These are phyloP conservation scores for Dorcoceras hygrometricum DNA, from an alignment of 257 asterid genomes.

Conservation along the genomic window DNA sequence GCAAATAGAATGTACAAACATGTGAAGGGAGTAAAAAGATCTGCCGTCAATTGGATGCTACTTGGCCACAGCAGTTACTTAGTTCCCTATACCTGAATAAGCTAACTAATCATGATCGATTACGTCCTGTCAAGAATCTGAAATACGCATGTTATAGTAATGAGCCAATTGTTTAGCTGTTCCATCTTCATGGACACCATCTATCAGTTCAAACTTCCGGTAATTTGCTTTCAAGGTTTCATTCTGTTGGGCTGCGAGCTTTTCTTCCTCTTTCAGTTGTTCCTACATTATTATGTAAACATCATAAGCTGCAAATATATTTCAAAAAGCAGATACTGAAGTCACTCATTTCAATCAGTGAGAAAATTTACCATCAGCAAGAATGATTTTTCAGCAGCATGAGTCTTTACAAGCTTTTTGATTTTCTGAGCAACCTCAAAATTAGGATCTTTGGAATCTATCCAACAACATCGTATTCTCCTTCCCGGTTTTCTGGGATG, in stretches of 20 bases:
- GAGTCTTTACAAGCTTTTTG: conserved; percentile 40
- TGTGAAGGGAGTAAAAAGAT: too few species aligned
- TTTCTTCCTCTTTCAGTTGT: conserved; percentile 46
- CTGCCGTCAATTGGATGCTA: too few species aligned
- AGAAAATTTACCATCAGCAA: conserved; percentile 45
- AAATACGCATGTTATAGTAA: conserved; percentile 31
- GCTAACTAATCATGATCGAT: not conserved
- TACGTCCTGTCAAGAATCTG: conserved; percentile 34
- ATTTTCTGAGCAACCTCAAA: conserved; percentile 51
- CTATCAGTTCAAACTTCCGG: conserved; percentile 34
- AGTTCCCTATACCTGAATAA: not conserved
- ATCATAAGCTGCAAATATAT: too few species aligned
- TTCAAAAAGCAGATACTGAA: not conserved
- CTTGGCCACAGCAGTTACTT: too few species aligned
- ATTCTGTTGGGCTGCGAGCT: conserved; percentile 53
- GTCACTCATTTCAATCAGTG: not conserved
- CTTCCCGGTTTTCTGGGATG: conserved; percentile 74
- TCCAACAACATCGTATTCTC: conserved; percentile 52
- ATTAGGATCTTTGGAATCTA: conserved; percentile 56
- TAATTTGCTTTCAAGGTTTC: conserved; percentile 42
- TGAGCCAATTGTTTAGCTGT: conserved; percentile 33
- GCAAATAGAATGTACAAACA: too few species aligned
- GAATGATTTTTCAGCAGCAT: conserved; percentile 54
- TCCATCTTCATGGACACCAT: conserved; percentile 40
- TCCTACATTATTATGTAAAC: conserved; percentile 27